Conservation (phyloP, 768 basidiomycete species). For the Suillus fuscotomentosus region DNA sequence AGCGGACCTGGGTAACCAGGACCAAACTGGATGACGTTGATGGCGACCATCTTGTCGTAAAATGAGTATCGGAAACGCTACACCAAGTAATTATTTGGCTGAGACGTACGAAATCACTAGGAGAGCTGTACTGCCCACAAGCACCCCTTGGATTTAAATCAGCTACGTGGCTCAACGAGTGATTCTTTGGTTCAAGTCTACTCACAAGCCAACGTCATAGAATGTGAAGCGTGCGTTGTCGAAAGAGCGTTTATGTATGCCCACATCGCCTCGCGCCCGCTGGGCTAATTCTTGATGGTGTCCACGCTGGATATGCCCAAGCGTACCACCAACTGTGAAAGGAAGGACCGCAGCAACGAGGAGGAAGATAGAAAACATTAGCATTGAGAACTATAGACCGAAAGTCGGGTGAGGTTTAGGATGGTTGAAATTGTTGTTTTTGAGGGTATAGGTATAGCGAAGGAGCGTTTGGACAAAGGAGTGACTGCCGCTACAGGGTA, state of each 20-base stretch:
- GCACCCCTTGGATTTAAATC: conserved; percentile 42
- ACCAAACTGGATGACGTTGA: conserved; percentile 47
- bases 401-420: not conserved
- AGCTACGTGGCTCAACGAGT: conserved; percentile 5
- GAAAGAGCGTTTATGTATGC: conserved; percentile 34
- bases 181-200: conserved; percentile 6
- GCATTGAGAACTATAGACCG: conserved; percentile 12
- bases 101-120: conserved; percentile 40
- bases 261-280: conserved; percentile 39
- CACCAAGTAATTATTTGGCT: not conserved
- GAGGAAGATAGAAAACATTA: conserved; percentile 30
- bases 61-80: conserved; percentile 45
- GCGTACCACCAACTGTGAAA: conserved; percentile 31
- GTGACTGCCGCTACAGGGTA: not conserved
- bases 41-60: conserved; percentile 23
- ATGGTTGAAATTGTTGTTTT: not conserved
- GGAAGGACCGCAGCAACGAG: conserved; percentile 32
- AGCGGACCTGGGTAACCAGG: conserved; percentile 57
- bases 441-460: not conserved
- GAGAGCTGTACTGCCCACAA: conserved; percentile 42
- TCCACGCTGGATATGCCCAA: conserved; percentile 17
- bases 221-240: conserved; percentile 45
- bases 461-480: not conserved
- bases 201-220: conserved; percentile 53
- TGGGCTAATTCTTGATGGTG: conserved; percentile 48